A percentile compares a stretch with the other conserved stretches of the same genome.
Evolutionary conservation across 176 grass and related monocot species (phyloP).

Genomic region (Rhynchospora breviuscula): DNA sequence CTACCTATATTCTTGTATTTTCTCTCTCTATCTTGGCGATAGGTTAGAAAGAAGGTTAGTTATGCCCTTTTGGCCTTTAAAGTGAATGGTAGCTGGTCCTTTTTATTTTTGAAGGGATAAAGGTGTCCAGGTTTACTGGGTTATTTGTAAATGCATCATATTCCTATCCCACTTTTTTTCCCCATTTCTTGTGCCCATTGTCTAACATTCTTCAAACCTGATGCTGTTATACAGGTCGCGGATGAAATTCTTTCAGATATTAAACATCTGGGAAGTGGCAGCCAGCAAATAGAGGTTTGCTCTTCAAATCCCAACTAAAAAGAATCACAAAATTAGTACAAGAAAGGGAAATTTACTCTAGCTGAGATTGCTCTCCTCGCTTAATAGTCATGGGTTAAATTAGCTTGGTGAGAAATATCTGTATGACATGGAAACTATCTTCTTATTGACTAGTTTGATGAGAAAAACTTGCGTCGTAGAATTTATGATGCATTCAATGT

Average conservation of each 20-base stretch:
- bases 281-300: slow-evolving; percentile 53
- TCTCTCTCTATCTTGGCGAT: not conserved
- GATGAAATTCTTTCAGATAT: slow-evolving; percentile 84
- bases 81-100: not conserved
- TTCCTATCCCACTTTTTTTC: not conserved
- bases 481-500: slow-evolving; percentile 99
- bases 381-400: not conserved
- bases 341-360: not conserved
- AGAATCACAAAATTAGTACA: not conserved
- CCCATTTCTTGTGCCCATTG: slow-evolving; percentile 1
- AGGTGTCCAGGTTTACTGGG: not conserved
- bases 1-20: not conserved
- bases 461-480: slow-evolving; percentile 89
- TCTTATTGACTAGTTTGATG: slow-evolving; percentile 72
- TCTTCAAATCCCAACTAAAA: slow-evolving; percentile 13
- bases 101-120: not conserved
- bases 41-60: not conserved
- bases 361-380: slow-evolving; percentile 16
- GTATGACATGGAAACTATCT: not conserved
- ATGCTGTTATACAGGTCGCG: slow-evolving; percentile 59
- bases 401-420: not conserved
- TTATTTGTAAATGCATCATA: not conserved
- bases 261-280: slow-evolving; percentile 38
- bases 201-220: slow-evolving; percentile 27
- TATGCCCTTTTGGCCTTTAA: not conserved